Evolutionary conservation across 768 basidiomycete genomes (phyloP), one percentile per base, ranked within the genome.

Genomic region (Psilocybe sp.): DNA sequence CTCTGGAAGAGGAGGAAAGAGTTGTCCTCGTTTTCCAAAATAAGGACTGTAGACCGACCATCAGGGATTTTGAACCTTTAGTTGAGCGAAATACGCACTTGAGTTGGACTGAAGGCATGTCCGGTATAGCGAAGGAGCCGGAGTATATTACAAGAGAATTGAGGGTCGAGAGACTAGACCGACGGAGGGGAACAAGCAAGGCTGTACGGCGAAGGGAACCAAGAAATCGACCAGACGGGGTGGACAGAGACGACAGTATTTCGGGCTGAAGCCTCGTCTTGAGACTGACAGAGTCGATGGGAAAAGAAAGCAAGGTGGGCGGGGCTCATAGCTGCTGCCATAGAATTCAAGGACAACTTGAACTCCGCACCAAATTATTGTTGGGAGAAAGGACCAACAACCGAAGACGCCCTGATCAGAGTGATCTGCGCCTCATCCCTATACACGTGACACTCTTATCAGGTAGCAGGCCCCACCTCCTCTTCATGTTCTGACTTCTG

Each of bases 1-100:
- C 40, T 67, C 56, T 0, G 89, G 88, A 1, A 91, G 75, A 4
- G 75, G 64, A 0, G 89, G 89, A 70, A 65, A 84, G 63, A 54
- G 63, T 56, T 7, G 73, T 70, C 60, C 61, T 46, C 69, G 61
- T 20, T 63, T 63, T 6, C 74, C 75, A 53, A 77, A 75, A 59
- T 75, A 71, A n/a, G 73, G 72, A 47, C 75, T 75, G 50, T 34
- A 35, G 32, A n/a, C 16, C 16, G 19, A 28, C 16, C 41, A 31
- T 49, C 44, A 33, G 40, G 33, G 45, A 20, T 32, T 7, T 19
- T 40, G 31, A 40, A 13, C 15, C 23, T 5, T 38, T 13, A 14
- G 14, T 23, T 39, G 34, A 28, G 11, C 40, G 16, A 19, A 31
- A 14, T 16, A 42, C 55, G 35, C 33, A 56, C 55, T 50, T 47